These are phyloP conservation scores for Blastobotrys parvus DNA, from an alignment of 805 yeast genomes.

Conservation along the genomic window DNA sequence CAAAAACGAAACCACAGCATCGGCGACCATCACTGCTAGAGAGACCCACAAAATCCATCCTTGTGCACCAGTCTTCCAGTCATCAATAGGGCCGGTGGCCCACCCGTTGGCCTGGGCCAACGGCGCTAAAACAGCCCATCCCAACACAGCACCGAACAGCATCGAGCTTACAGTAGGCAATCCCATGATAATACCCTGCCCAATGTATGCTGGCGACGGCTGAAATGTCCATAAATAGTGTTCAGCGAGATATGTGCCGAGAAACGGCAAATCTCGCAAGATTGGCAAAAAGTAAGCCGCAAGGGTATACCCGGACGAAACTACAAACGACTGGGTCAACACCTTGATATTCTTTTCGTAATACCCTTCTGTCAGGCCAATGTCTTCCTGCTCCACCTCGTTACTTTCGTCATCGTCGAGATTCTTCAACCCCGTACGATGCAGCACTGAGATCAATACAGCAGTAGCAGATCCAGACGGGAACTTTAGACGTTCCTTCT, in stretches of 20 bases:
- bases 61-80: slow-evolving; percentile 90
- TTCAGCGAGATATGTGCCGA: slow-evolving; percentile 56
- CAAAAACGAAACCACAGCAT: slow-evolving; percentile 71
- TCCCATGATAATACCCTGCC: slow-evolving; percentile 98
- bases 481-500: slow-evolving; percentile 80
- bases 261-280: slow-evolving; percentile 60
- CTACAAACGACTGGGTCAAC: slow-evolving; percentile 49
- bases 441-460: slow-evolving; percentile 79
- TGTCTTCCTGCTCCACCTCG: background rate
- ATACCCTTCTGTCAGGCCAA: slow-evolving; percentile 7
- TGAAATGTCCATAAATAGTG: slow-evolving; percentile 79
- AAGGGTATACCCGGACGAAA: slow-evolving; percentile 68
- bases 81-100: slow-evolving; percentile 86
- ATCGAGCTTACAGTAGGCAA: slow-evolving; percentile 81
- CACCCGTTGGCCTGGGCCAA: slow-evolving; percentile 59
- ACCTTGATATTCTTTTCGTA: slow-evolving; percentile 48
- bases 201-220: slow-evolving; percentile 95
- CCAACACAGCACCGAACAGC: slow-evolving; percentile 81
- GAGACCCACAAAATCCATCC: slow-evolving; percentile 98
- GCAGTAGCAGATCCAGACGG: slow-evolving; percentile 98
- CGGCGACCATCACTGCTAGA: slow-evolving; percentile 88
- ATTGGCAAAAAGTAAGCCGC: slow-evolving; percentile 66
- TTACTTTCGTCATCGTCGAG: slow-evolving; percentile 10
- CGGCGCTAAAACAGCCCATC: slow-evolving; percentile 92
- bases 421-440: slow-evolving; percentile 26